Conservation (phyloP, 2,329 filamentous ascomycete species). For the Penicillium sclerotiorum region DNA sequence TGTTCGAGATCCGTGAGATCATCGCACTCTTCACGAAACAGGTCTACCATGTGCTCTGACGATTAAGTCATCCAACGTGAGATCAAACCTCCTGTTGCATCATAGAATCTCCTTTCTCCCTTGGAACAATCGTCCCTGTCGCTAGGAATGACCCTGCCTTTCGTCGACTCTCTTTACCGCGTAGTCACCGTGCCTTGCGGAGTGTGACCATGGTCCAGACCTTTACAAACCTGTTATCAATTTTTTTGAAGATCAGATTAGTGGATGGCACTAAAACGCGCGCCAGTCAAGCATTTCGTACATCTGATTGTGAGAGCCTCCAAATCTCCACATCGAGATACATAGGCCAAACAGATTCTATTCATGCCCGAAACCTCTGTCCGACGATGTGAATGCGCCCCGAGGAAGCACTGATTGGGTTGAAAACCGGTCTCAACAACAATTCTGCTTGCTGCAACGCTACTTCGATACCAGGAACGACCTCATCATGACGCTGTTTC, state of each 20-base stretch:
- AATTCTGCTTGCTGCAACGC: neutral
- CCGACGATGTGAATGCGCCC: too few species aligned
- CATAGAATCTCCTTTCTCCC: neutral
- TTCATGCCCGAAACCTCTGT: too few species aligned
- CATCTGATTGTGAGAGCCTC: too few species aligned
- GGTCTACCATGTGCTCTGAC: neutral
- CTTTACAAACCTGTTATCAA: neutral
- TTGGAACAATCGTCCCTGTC: neutral
- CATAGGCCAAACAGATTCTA: too few species aligned
- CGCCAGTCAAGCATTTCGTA: too few species aligned
- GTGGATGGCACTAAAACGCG: too few species aligned
- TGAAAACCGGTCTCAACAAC: neutral
- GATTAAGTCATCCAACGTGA: constrained; percentile 4
- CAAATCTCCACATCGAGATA: too few species aligned
- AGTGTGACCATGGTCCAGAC: neutral
- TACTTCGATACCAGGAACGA: too few species aligned
- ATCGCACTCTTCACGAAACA: neutral
- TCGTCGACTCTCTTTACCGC: too few species aligned
- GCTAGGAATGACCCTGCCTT: too few species aligned
- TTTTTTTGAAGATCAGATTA: neutral
- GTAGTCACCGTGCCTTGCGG: neutral
- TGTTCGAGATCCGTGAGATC: too few species aligned
- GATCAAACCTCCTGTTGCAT: neutral
- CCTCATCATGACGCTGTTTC: constrained; percentile 1
- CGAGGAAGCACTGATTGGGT: neutral